phyloP scores from a whole-genome alignment of 2,329 filamentous ascomycete genomes.

The Xylariales sp. region DNA sequence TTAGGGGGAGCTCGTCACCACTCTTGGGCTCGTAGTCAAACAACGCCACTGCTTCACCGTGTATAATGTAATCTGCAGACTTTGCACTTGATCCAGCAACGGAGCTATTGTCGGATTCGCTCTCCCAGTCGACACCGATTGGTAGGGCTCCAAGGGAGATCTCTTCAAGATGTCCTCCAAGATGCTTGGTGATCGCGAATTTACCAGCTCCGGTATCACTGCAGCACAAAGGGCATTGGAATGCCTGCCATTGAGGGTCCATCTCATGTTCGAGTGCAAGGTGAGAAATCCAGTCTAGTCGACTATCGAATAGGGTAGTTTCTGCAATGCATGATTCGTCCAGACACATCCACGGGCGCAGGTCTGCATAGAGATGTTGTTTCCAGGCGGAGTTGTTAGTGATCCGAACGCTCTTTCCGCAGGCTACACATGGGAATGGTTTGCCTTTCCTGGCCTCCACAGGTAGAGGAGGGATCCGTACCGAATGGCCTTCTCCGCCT shows the following conservation, averaged over 20 bases:
- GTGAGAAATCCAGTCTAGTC: not conserved
- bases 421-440: not conserved
- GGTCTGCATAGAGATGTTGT: not conserved
- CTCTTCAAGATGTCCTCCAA: constrained; percentile 4
- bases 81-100: too few species aligned
- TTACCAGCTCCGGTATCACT: not conserved
- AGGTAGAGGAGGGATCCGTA: not conserved
- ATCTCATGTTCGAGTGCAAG: not conserved
- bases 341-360: not conserved
- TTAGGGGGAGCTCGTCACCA: too few species aligned
- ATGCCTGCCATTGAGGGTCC: not conserved
- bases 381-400: not conserved
- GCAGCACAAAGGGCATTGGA: not conserved
- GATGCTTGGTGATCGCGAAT: not conserved
- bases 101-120: too few species aligned
- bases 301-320: not conserved
- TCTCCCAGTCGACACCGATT: not conserved
- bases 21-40: too few species aligned
- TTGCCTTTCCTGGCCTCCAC: not conserved
- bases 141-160: not conserved
- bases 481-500: not conserved
- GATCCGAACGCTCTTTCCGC: not conserved
- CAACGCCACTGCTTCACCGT: too few species aligned
- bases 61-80: too few species aligned
- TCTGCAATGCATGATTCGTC: not conserved